Evolutionary conservation across 202 grass and related monocot species (phyloP).

Genomic region (Digitaria exilis): DNA sequence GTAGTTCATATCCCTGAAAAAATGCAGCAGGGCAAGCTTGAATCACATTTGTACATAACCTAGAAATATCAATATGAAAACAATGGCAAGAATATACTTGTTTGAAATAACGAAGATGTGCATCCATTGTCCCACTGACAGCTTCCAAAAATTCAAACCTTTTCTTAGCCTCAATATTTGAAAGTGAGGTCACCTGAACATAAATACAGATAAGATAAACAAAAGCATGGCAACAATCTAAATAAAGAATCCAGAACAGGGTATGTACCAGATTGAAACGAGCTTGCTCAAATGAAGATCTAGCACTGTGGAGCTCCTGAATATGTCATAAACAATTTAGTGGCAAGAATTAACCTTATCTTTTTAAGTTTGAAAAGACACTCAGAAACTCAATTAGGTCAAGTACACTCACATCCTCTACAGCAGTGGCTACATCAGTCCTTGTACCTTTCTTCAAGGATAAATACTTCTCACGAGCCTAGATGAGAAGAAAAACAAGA

Average conservation of each 20-base stretch:
- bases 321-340: conserved; percentile 34
- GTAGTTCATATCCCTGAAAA: conserved; percentile 94
- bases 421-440: conserved; percentile 70
- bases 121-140: conserved; percentile 99
- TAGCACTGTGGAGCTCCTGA: conserved; percentile 89
- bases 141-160: conserved; percentile 99
- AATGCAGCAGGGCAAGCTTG: conserved; percentile 35
- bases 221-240: conserved; percentile 30
- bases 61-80: conserved; percentile 35
- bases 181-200: conserved; percentile 86
- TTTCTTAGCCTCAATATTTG: conserved; percentile 98
- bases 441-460: conserved; percentile 97
- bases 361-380: conserved; percentile 1
- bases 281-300: conserved; percentile 99
- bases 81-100: conserved; percentile 58
- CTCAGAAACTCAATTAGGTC: conserved; percentile 4
- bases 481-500: conserved; percentile 34
- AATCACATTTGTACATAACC: conserved; percentile 32
- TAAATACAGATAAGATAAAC: conserved; percentile 28
- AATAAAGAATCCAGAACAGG: conserved; percentile 33
- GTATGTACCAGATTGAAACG: conserved; percentile 84
- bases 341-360: conserved; percentile 29
- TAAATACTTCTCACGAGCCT: conserved; percentile 93
- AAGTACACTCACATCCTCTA: conserved; percentile 81
- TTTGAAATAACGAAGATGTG: conserved; percentile 99